Evolutionary conservation across 495 filamentous ascomycete species (phyloP), one percentile per base, ranked within the genome.

Genomic region (Friedmanniomyces endolithicus): DNA sequence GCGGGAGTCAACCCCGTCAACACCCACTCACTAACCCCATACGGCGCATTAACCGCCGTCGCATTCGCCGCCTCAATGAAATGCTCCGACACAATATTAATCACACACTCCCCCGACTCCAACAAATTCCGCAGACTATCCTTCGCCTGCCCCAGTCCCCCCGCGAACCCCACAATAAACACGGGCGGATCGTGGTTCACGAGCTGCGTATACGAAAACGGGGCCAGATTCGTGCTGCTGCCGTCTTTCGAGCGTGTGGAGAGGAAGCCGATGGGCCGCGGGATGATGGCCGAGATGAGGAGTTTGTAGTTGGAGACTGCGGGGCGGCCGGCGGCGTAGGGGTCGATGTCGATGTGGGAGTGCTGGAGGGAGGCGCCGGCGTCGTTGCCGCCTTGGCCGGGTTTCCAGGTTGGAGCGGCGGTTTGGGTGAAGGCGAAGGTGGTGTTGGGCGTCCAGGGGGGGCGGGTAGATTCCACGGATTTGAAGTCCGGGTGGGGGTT

Each of bases 161-260:
- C 69, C 4, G 70, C 54, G 65, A 88, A 85, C 7, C 92, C 88
- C 17, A 96, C 70, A n/a, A 76, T 74, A 70, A 97, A 94, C 25
- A 95, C 72, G 0, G 92, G 92, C 1, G 92, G 90, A 66, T 96
- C 90, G 65, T 94, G 87, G 63, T 82, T 82, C 60, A 95, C 77
- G 11, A 96, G 65, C 55, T 87, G 78, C 57, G 87, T 84, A 72
- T 92, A 95, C 58, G 78, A 83, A 72, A 90, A 95, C 0, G 89
- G 90, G 0, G 90, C 85, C 6, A 97, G 76, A 68, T 97, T 97
- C 2, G 74, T 75, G 57, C 74, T 72, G 23, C 45, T 68, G 53
- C 78, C 81, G 64, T 83, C 80, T 53, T 73, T 72, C 11, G 72
- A 76, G 29, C 71, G 67, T n/a, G 80, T 85, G 57, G 75, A 77